Conservation (phyloP, 2,329 filamentous ascomycete genomes). For the Fusarium sp. region DNA sequence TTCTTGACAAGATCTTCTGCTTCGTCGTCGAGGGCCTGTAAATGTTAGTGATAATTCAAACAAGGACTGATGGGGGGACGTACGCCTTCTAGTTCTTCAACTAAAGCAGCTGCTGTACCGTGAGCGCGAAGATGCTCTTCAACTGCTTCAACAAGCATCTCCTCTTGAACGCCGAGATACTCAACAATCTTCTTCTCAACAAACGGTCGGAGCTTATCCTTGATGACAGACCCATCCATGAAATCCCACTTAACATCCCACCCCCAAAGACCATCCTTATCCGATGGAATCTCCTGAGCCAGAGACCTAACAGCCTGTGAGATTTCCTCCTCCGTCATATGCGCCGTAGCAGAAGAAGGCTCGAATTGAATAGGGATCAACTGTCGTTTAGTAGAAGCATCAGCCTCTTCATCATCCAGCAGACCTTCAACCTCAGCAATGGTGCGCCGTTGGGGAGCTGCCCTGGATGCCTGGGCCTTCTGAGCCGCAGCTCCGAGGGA, state of each 20-base stretch:
- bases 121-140: constrained; percentile 85
- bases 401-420: constrained; percentile 93
- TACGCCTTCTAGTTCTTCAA: constrained; percentile 86
- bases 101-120: constrained; percentile 80
- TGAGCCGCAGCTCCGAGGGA: constrained; percentile 91
- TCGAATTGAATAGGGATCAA: constrained; percentile 88
- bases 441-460: constrained; percentile 74
- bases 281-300: constrained; percentile 88
- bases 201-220: constrained; percentile 90
- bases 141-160: constrained; percentile 92
- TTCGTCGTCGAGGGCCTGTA: constrained; percentile 89
- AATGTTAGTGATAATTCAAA: constrained; percentile 28
- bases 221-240: constrained; percentile 82
- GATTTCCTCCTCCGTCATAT: constrained; percentile 87
- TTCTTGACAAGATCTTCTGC: constrained; percentile 95
- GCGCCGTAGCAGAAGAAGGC: constrained; percentile 67
- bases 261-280: constrained; percentile 88
- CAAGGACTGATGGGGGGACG: constrained; percentile 50
- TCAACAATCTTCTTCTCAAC: constrained; percentile 99
- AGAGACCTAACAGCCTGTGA: constrained; percentile 83
- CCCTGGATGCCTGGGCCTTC: constrained; percentile 68
- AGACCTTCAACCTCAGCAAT: constrained; percentile 94
- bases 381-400: constrained; percentile 74
- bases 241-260: constrained; percentile 95
- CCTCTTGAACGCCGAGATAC: constrained; percentile 94